Conservation (phyloP, 1,284 basidiomycete genomes). For the Megacollybia platyphylla region DNA sequence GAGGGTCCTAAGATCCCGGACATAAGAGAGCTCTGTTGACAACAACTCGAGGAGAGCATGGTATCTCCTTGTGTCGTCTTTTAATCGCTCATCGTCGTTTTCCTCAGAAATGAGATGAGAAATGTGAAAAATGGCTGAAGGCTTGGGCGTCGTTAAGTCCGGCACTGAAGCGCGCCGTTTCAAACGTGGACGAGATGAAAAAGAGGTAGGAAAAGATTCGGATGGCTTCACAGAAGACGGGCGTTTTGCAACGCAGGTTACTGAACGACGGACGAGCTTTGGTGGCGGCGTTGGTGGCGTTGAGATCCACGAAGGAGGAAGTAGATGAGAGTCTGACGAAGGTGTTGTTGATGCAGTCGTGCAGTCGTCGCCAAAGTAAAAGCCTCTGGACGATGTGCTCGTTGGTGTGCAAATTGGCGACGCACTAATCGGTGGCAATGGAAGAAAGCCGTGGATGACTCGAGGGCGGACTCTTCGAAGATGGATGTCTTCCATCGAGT, state of each 20-base stretch:
- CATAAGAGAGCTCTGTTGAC: slow-evolving; percentile 73
- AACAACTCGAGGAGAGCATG: slow-evolving; percentile 74
- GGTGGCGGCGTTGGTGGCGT: slow-evolving; percentile 42
- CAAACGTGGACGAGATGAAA: slow-evolving; percentile 20
- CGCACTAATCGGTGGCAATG: slow-evolving; percentile 43
- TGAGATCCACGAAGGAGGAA: slow-evolving; percentile 36
- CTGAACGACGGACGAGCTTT: slow-evolving; percentile 23
- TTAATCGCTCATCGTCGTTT: slow-evolving; percentile 14
- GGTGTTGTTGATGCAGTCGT: slow-evolving; percentile 13
- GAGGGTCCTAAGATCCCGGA: slow-evolving; percentile 63
- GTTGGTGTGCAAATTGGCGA: slow-evolving; percentile 44
- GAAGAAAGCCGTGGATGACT: slow-evolving; percentile 27
- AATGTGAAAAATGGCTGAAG: slow-evolving; percentile 18
- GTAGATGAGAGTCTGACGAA: slow-evolving; percentile 6
- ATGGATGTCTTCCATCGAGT: too few relatives aligned
- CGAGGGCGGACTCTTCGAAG: slow-evolving; percentile 7
- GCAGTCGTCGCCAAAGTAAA: slow-evolving; percentile 6
- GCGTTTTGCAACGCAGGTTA: slow-evolving; percentile 15
- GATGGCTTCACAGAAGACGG: slow-evolving; percentile 10
- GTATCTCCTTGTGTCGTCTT: slow-evolving; percentile 37
- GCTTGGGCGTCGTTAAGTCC: slow-evolving; percentile 12
- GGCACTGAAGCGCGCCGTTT: slow-evolving; percentile 16
- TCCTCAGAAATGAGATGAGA: slow-evolving; percentile 4
- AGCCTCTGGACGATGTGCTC: slow-evolving; percentile 14
- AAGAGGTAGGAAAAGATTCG: slow-evolving; percentile 18